phyloP scores from a whole-genome alignment of 768 basidiomycete species.

The Pisolithus tinctorius region DNA sequence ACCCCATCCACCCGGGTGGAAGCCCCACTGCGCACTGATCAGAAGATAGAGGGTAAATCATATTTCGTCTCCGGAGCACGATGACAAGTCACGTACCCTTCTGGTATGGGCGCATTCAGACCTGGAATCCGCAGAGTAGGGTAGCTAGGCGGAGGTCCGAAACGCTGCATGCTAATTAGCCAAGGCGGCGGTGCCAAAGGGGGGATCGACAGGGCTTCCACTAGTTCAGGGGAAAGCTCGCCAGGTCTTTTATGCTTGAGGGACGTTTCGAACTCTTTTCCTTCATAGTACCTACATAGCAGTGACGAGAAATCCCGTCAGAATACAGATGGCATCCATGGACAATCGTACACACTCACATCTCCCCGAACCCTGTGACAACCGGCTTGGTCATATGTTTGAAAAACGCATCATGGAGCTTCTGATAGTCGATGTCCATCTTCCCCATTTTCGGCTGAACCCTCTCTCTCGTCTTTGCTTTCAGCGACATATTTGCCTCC shows the following conservation, averaged over 20 bases:
- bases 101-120: constrained; percentile 93
- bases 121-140: constrained; percentile 94
- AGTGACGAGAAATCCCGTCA: neutral
- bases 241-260: constrained; percentile 95
- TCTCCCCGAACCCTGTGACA: constrained; percentile 91
- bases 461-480: constrained; percentile 94
- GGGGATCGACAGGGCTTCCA: constrained; percentile 96
- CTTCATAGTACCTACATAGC: constrained; percentile 86
- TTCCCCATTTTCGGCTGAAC: constrained; percentile 99
- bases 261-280: constrained; percentile 98
- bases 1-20: constrained; percentile 99
- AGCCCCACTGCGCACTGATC: constrained; percentile 93
- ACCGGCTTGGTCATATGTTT: constrained; percentile 94
- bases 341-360: constrained; percentile 47
- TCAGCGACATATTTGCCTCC: constrained; percentile 92
- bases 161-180: constrained; percentile 99
- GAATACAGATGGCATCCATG: neutral
- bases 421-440: constrained; percentile 99
- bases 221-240: constrained; percentile 94
- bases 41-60: neutral
- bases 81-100: constrained; percentile 62
- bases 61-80: too few relatives aligned
- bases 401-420: constrained; percentile 99
- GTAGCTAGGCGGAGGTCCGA: constrained; percentile 96
- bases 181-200: constrained; percentile 99